phyloP scores from a whole-genome alignment of 768 basidiomycete species.

The Trametes cubensis region DNA sequence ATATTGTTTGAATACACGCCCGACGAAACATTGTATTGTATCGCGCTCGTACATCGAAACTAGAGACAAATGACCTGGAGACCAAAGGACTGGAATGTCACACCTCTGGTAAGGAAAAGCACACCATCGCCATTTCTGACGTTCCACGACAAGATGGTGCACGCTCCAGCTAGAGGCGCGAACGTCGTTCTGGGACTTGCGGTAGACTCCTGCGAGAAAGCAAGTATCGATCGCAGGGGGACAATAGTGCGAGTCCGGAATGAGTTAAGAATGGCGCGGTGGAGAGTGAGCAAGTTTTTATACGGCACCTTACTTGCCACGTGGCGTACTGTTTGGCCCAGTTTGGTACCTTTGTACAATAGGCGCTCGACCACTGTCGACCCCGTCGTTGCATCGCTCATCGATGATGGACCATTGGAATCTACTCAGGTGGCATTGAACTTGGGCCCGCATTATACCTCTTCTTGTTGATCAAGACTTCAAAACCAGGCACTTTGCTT shows the following conservation, averaged over 20 bases:
- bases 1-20: no score
- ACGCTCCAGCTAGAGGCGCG: slow-evolving; percentile 42
- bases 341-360: background rate
- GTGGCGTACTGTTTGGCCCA: slow-evolving; percentile 11
- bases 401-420: no score
- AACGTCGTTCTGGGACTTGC: slow-evolving; percentile 37
- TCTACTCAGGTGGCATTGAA: no score
- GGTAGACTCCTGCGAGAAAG: slow-evolving; percentile 44
- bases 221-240: slow-evolving; percentile 36
- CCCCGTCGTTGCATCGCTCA: no score
- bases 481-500: no score
- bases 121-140: slow-evolving; percentile 31
- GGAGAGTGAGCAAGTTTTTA: background rate
- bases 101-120: slow-evolving; percentile 45
- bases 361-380: no score
- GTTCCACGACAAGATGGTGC: slow-evolving; percentile 29
- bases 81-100: slow-evolving; percentile 26
- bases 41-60: background rate
- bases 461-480: no score
- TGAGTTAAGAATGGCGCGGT: slow-evolving; percentile 32
- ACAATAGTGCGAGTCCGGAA: slow-evolving; percentile 46
- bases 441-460: no score
- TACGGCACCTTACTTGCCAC: slow-evolving; percentile 1
- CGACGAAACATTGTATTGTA: no score
- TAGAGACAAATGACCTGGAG: background rate